Base-by-base conservation (phyloP, 176 grass and related monocot species). In the Bonia amplexicaulis region DNA sequence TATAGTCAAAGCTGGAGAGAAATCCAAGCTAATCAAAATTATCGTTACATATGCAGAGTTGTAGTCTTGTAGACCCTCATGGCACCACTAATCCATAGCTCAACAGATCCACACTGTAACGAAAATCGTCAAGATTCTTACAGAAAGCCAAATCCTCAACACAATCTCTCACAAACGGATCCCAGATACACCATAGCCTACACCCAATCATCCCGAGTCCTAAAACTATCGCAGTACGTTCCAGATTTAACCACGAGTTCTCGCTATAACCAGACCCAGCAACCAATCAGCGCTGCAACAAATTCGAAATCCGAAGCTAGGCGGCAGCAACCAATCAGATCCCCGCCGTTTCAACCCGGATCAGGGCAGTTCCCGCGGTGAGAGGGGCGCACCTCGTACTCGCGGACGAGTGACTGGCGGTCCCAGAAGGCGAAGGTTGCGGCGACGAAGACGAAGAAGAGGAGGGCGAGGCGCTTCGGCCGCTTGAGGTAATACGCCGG, bases 401-500 rank as follows among this genome's bases (percentile, higher is more conserved):
- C 97, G 53, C 88, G 66, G 59, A 96, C 88, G 64, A 99, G 88
- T 51, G 89, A 92, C 68, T 94, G 97, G 48, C 97, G 93, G 57
- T 99, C 97, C 97, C 97, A 99, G 80, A 96, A 89, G 79, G 90
- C 93, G 80, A 99, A 96, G 79, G 90, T 89, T 67, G 84, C 84
- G 42, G 90, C 74, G 78, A 99, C 97, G 70, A 99, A 99, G 79
- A 96, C 80, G 63, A 99, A 65, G 84, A 99, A 96, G 82, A 99
- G 86, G 88, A 96, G 80, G 65, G 90, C 97, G 7, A 99, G 87
- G 75, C 93, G 89, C 87, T 94, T 96, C 74, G 93, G 97, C 85
- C 97, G 93, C 88, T 96, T 99, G 68, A 99, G 91, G 75, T 99
- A 99, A 69, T 96, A 96, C 14, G 91, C 87, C 6, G 96, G 96